These are phyloP conservation scores for Colletotrichum orchidophilum DNA, from an alignment of 2,329 filamentous ascomycete species.

Conservation along the genomic window DNA sequence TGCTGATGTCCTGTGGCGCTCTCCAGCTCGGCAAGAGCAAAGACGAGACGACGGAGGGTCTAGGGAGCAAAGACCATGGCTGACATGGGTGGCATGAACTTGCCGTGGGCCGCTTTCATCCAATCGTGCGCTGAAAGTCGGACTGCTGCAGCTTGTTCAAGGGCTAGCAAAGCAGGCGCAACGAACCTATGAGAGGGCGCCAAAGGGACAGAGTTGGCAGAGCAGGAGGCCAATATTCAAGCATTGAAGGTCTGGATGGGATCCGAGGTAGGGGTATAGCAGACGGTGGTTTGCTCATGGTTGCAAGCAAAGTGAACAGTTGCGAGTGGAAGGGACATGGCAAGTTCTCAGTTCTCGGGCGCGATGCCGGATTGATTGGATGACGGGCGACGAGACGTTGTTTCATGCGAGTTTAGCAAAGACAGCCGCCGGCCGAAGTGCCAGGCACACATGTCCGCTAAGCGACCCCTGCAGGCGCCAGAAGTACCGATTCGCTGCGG, in stretches of 20 bases:
- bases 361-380: constrained; percentile 27
- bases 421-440: constrained; percentile 30
- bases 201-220: background rate
- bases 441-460: constrained; percentile 19
- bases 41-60: constrained; percentile 30
- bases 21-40: background rate
- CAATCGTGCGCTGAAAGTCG: constrained; percentile 22
- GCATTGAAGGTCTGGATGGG: background rate
- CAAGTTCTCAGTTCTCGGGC: constrained; percentile 27
- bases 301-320: constrained; percentile 12
- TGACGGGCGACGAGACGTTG: constrained; percentile 12
- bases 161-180: background rate
- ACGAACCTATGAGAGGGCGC: background rate
- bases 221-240: background rate
- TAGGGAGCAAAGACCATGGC: background rate
- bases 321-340: constrained; percentile 15
- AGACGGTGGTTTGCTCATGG: background rate
- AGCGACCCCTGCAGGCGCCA: constrained; percentile 24
- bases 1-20: constrained; percentile 5
- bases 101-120: constrained; percentile 27
- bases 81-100: constrained; percentile 18
- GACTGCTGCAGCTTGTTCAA: background rate
- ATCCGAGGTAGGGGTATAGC: background rate
- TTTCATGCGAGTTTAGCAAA: constrained; percentile 32
- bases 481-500: constrained; percentile 24